These are phyloP conservation scores for Penicillium steckii DNA, from an alignment of 495 filamentous ascomycete species.

Conservation along the genomic window DNA sequence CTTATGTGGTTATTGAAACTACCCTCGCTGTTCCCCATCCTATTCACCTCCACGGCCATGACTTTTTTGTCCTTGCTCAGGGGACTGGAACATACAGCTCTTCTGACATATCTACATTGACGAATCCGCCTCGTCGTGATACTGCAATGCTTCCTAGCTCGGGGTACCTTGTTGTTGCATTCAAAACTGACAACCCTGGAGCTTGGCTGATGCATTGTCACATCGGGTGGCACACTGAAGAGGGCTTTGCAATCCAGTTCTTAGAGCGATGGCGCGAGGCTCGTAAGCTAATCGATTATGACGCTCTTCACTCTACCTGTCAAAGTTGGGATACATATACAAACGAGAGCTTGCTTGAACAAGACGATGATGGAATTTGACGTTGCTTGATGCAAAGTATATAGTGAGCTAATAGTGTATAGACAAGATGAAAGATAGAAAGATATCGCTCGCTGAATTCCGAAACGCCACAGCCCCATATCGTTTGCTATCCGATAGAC, in stretches of 20 bases:
- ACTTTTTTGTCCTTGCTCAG: slow-evolving; percentile 25
- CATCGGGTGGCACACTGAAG: slow-evolving; percentile 10
- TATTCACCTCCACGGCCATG: slow-evolving; percentile 28
- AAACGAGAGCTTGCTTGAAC: background rate
- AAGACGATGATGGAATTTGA: slow-evolving; percentile 7
- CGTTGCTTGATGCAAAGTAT: background rate
- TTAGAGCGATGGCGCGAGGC: slow-evolving; percentile 8
- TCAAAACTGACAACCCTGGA: slow-evolving; percentile 1
- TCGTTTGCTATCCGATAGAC: background rate
- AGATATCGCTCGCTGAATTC: background rate
- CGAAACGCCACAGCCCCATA: background rate
- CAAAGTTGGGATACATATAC: slow-evolving; percentile 3
- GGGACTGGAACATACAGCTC: slow-evolving; percentile 6
- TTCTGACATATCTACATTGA: slow-evolving; percentile 1
- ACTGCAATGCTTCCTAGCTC: background rate
- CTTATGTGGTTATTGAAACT: slow-evolving; percentile 45
- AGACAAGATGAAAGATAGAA: background rate
- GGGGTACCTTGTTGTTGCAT: background rate
- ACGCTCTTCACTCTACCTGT: slow-evolving; percentile 16
- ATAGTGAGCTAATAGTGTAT: background rate
- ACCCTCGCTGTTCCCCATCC: slow-evolving; percentile 16
- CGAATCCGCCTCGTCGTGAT: background rate
- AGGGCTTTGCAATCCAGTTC: slow-evolving; percentile 11
- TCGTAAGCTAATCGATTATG: slow-evolving; percentile 1
- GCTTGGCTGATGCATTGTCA: slow-evolving; percentile 12